Percentiles rank a stretch among this genome's conserved stretches.
phyloP scores from a whole-genome alignment of 345 rosid species.

The Eucalyptus cloeziana region DNA sequence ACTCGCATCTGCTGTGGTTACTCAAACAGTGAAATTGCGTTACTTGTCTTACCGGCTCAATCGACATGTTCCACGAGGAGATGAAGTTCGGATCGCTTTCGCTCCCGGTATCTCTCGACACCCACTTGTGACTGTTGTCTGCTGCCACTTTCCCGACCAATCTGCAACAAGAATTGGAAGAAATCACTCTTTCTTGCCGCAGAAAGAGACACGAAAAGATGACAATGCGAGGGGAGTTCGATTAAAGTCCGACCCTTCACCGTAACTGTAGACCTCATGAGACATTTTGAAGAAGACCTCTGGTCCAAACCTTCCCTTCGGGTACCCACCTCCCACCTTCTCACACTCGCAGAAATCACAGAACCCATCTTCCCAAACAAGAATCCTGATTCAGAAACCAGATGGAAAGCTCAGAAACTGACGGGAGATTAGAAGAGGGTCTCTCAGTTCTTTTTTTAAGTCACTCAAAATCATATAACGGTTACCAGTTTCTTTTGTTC shows the following conservation, averaged over 20 bases:
- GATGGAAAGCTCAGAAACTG: background rate
- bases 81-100: constrained; percentile 27
- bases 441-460: background rate
- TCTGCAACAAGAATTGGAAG: constrained; percentile 14
- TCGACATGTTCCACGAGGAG: constrained; percentile 40
- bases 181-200: background rate
- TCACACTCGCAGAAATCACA: constrained; percentile 60
- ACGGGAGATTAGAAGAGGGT: background rate
- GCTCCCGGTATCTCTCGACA: constrained; percentile 28
- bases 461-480: background rate
- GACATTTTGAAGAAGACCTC: constrained; percentile 75
- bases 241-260: constrained; percentile 53
- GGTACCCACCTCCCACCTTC: constrained; percentile 21
- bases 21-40: background rate
- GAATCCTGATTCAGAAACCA: constrained; percentile 30
- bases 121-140: constrained; percentile 69
- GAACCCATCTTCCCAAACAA: constrained; percentile 78
- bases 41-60: constrained; percentile 46
- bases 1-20: background rate
- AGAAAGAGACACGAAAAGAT: background rate
- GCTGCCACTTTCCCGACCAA: constrained; percentile 71
- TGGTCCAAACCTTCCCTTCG: constrained; percentile 44
- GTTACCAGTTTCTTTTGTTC: constrained; percentile 67
- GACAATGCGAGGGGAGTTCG: background rate
- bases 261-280: constrained; percentile 65